A percentile compares a stretch with the other conserved stretches of the same genome.
Conservation (phyloP, 2,329 filamentous ascomycete species). For the Fusarium sp. region DNA sequence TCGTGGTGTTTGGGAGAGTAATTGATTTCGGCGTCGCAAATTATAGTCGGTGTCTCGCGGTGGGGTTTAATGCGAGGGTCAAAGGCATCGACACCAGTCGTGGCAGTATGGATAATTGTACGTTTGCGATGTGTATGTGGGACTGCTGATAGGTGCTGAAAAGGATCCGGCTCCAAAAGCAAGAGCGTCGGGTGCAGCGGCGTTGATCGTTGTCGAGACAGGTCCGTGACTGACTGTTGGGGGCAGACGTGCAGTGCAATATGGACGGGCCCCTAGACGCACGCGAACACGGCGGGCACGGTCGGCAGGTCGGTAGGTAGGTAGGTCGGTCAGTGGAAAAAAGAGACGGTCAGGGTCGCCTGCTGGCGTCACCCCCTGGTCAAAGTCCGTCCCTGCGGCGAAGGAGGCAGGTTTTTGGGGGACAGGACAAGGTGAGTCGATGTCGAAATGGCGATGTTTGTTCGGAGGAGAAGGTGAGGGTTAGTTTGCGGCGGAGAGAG, state of each 20-base stretch:
- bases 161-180: constrained; percentile 17
- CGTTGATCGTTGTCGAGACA: constrained; percentile 35
- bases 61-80: constrained; percentile 24
- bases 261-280: constrained; percentile 42
- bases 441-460: constrained; percentile 28
- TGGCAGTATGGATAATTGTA: constrained; percentile 12
- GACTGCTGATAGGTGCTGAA: constrained; percentile 5
- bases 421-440: constrained; percentile 12
- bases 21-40: constrained; percentile 43
- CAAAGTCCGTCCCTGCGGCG: constrained; percentile 29
- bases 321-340: constrained; percentile 41
- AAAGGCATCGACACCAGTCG: constrained; percentile 34
- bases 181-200: constrained; percentile 26
- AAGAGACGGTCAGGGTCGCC: constrained; percentile 42
- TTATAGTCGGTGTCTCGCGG: constrained; percentile 42
- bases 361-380: constrained; percentile 36
- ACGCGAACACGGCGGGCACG: constrained; percentile 45
- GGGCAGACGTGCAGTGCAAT: constrained; percentile 41
- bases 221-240: constrained; percentile 41
- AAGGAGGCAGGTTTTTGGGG: constrained; percentile 13
- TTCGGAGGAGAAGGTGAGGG: constrained; percentile 23
- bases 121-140: background rate
- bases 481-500: constrained; percentile 23
- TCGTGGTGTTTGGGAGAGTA: constrained; percentile 25
- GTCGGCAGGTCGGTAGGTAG: constrained; percentile 27